Evolutionary conservation across 306 rosid species (phyloP).

Genomic region (Vigna hirtella): DNA sequence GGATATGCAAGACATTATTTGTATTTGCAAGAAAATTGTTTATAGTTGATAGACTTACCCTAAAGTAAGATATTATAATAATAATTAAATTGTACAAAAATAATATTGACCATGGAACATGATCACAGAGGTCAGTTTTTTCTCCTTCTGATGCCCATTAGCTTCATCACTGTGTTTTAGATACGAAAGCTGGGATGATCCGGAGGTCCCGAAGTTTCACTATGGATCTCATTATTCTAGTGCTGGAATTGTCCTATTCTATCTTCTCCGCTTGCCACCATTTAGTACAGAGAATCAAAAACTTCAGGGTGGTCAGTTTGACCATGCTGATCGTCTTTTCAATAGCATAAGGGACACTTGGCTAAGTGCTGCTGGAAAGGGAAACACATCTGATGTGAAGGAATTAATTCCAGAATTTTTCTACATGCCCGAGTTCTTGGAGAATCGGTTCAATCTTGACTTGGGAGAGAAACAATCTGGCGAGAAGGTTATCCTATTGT

Average conservation of each 20-base stretch:
- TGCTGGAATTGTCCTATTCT: conserved; percentile 99
- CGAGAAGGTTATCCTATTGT: conserved; percentile 77
- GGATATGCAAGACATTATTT: conserved; percentile 20
- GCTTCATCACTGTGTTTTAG: conserved; percentile 49
- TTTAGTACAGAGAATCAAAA: conserved; percentile 95
- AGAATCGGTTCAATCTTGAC: conserved; percentile 87
- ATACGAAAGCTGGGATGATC: conserved; percentile 99
- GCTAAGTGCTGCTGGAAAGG: conserved; percentile 98
- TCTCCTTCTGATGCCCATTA: conserved; percentile 4
- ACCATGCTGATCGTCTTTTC: conserved; percentile 99
- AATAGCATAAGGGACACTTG: conserved; percentile 95
- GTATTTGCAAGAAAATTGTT: conserved; percentile 29
- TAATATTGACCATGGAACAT: conserved; percentile 13
- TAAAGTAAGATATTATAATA: conserved; percentile 23
- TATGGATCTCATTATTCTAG: conserved; percentile 99
- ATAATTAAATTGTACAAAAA: background rate
- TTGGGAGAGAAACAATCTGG: conserved; percentile 99
- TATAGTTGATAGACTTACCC: background rate
- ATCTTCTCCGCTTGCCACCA: conserved; percentile 96
- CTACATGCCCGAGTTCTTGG: conserved; percentile 96
- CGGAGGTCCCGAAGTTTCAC: conserved; percentile 98
- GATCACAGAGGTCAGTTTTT: conserved; percentile 31
- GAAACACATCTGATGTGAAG: conserved; percentile 98
- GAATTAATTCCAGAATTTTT: conserved; percentile 98
- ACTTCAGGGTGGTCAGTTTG: conserved; percentile 99